Conservation (phyloP, 2,329 filamentous ascomycete genomes). For the Alternaria sp. region DNA sequence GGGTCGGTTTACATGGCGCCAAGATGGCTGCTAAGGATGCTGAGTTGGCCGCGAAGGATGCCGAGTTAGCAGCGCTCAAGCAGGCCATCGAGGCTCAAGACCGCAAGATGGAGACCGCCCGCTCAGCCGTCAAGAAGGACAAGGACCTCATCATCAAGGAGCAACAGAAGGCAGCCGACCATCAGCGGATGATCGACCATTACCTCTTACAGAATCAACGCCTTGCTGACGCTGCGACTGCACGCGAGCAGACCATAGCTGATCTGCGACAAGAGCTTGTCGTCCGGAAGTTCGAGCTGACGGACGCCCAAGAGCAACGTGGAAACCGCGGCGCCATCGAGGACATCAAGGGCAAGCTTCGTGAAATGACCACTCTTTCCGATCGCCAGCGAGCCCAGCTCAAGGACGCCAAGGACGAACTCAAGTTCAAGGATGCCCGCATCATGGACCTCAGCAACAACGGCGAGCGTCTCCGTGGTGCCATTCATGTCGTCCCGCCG, state of each 20-base stretch:
- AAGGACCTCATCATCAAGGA: background rate
- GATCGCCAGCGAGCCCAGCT: constrained; percentile 27
- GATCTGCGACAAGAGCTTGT: constrained; percentile 17
- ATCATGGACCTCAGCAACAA: constrained; percentile 16
- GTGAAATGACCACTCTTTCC: constrained; percentile 26
- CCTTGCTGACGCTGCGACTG: constrained; percentile 10
- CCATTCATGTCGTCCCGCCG: constrained; percentile 33
- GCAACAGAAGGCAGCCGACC: constrained; percentile 2
- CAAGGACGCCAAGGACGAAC: constrained; percentile 9
- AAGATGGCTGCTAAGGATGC: constrained; percentile 1
- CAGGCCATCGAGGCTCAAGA: background rate
- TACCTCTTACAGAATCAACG: constrained; percentile 4
- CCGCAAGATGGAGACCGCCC: background rate
- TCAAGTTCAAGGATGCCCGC: constrained; percentile 4
- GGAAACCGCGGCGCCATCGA: constrained; percentile 10
- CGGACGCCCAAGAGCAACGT: constrained; percentile 20
- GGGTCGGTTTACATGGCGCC: background rate
- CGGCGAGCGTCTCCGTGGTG: constrained; percentile 27
- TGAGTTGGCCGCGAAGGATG: background rate
- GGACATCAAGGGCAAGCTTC: constrained; percentile 18
- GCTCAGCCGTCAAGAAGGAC: background rate
- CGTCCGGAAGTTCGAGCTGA: constrained; percentile 11
- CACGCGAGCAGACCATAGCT: constrained; percentile 15
- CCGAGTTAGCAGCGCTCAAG: background rate
- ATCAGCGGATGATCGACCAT: background rate